A percentile compares a stretch with the other conserved stretches of the same genome.
Conservation (phyloP, 306 rosid species). For the Malus asiatica region DNA sequence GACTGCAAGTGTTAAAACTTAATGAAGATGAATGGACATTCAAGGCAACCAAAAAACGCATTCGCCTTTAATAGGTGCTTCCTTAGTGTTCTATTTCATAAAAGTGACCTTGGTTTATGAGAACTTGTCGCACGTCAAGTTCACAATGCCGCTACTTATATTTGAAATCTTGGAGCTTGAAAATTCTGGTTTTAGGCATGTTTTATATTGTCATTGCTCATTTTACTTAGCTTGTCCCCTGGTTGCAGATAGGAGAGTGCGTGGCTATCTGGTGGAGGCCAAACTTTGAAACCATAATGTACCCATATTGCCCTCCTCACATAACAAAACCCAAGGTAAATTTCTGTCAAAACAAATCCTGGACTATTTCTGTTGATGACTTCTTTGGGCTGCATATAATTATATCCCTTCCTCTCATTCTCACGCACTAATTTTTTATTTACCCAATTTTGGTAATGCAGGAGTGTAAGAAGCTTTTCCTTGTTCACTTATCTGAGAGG, state of each 20-base stretch:
- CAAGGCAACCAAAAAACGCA: neutral
- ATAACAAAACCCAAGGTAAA: constrained; percentile 92
- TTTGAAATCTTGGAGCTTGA: neutral
- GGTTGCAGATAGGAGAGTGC: constrained; percentile 88
- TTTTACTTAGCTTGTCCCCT: neutral
- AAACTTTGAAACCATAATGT: constrained; percentile 95
- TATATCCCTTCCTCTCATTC: neutral
- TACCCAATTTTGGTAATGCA: constrained; percentile 17
- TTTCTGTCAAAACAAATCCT: neutral
- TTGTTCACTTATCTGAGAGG: constrained; percentile 95
- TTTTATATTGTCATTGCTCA: constrained; percentile 5
- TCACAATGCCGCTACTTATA: neutral
- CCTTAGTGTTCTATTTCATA: neutral
- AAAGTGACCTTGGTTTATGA: neutral
- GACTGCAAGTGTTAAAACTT: neutral
- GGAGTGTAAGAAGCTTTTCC: constrained; percentile 95
- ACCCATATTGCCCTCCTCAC: constrained; percentile 98
- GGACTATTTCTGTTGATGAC: constrained; percentile 1
- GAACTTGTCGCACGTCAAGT: neutral
- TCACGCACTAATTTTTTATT: neutral
- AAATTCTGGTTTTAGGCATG: neutral
- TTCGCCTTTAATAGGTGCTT: neutral
- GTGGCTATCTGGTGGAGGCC: constrained; percentile 99
- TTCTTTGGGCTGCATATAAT: neutral
- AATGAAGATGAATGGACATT: neutral